These are phyloP conservation scores for Ensete glaucum DNA, from an alignment of 176 grass and related monocot genomes.

Conservation along the genomic window DNA sequence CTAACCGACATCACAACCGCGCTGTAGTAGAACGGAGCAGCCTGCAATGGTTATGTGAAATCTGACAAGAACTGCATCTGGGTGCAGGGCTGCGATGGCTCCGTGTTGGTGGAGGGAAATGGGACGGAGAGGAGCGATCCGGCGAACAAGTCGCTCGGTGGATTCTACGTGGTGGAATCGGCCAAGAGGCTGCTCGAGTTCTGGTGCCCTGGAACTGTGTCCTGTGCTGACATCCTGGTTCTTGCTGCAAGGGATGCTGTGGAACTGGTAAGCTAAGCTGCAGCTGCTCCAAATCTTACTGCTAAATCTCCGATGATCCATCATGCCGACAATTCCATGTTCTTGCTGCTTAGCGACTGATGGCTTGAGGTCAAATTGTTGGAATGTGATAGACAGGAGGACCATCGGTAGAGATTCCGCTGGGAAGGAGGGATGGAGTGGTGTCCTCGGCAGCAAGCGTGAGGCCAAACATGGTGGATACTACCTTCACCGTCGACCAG, in stretches of 20 bases:
- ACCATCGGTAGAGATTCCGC: conserved; percentile 40
- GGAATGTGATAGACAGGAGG: conserved; percentile 53
- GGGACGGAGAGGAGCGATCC: conserved; percentile 77
- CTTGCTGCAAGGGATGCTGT: conserved; percentile 82
- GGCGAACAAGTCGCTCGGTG: conserved; percentile 73
- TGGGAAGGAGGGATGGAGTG: conserved; percentile 57
- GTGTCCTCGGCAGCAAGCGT: conserved; percentile 70
- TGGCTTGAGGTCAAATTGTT: background rate
- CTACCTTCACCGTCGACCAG: conserved; percentile 54
- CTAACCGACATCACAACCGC: background rate
- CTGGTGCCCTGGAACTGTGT: conserved; percentile 68
- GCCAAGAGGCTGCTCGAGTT: conserved; percentile 73
- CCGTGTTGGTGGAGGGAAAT: conserved; percentile 66
- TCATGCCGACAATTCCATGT: no score
- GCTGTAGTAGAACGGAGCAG: background rate
- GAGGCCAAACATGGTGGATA: conserved; percentile 83
- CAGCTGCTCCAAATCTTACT: background rate
- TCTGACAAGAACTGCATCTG: background rate
- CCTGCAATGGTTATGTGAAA: background rate
- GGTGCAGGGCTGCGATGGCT: conserved; percentile 74
- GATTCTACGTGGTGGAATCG: conserved; percentile 70
- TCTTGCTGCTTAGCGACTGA: background rate
- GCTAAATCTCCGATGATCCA: no score
- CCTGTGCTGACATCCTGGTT: conserved; percentile 83
- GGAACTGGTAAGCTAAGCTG: conserved; percentile 44